phyloP scores from a whole-genome alignment of 2,329 filamentous ascomycete species.

The Fusarium torreyae region DNA sequence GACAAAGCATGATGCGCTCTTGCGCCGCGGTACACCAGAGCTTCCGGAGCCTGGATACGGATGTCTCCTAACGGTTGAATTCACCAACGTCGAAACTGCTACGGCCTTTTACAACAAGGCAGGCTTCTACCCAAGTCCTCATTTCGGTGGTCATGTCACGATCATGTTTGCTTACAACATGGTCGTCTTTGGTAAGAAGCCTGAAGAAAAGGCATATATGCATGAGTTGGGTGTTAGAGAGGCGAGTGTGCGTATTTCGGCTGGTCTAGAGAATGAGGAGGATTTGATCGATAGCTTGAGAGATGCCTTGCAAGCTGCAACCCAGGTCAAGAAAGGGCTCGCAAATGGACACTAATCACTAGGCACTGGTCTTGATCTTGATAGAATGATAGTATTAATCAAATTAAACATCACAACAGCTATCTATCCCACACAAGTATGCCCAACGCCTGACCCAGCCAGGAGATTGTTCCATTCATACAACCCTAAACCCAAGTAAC shows the following conservation, averaged over 20 bases:
- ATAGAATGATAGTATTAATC: slow-evolving; percentile 27
- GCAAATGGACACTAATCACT: neutral
- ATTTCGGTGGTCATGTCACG: slow-evolving; percentile 68
- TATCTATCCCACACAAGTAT: slow-evolving; percentile 43
- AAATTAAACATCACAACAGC: slow-evolving; percentile 18
- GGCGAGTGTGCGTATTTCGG: slow-evolving; percentile 63
- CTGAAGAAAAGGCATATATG: slow-evolving; percentile 57
- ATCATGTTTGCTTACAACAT: slow-evolving; percentile 65
- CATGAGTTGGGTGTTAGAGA: slow-evolving; percentile 56
- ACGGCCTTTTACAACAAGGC: slow-evolving; percentile 65
- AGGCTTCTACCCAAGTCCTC: slow-evolving; percentile 66
- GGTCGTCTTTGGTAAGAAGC: slow-evolving; percentile 59
- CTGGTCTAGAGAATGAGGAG: slow-evolving; percentile 62
- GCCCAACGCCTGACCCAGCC: slow-evolving; percentile 46
- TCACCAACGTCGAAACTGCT: slow-evolving; percentile 59
- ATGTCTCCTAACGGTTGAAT: slow-evolving; percentile 68
- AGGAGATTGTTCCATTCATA: slow-evolving; percentile 34
- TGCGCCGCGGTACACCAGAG: slow-evolving; percentile 58
- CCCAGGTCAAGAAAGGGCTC: slow-evolving; percentile 25
- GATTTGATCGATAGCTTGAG: slow-evolving; percentile 59
- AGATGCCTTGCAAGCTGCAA: slow-evolving; percentile 53
- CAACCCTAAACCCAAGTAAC: slow-evolving; percentile 20
- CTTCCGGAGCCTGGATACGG: slow-evolving; percentile 68
- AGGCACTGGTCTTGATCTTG: neutral
- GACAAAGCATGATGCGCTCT: slow-evolving; percentile 54